Evolutionary conservation across 257 asterid genomes (phyloP).

Genomic region (Solanum ahanhuiri): DNA sequence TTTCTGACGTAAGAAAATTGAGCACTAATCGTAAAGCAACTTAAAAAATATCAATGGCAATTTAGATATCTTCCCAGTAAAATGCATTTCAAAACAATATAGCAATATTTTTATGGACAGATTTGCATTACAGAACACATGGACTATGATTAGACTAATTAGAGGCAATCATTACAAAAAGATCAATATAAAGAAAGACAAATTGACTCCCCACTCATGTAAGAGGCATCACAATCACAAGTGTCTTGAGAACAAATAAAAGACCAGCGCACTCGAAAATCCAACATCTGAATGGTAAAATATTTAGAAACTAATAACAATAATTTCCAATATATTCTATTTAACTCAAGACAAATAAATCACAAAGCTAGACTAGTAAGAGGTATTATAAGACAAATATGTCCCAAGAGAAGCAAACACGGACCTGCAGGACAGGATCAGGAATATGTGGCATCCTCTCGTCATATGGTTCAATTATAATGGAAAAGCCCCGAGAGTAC

Average conservation of each 20-base stretch:
- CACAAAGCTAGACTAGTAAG: not conserved
- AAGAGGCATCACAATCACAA: not conserved
- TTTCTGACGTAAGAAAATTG: not conserved
- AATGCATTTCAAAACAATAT: not conserved
- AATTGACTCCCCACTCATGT: not conserved
- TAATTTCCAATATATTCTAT: not conserved
- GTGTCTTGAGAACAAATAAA: not conserved
- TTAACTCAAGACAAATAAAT: not conserved
- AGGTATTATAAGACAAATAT: not conserved
- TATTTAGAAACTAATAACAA: not conserved
- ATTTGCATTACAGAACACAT: not conserved
- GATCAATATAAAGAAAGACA: not conserved
- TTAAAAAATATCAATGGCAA: not conserved
- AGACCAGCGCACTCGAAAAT: not conserved
- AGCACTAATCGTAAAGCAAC: not conserved
- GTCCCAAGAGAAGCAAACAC: not conserved
- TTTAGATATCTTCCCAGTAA: not conserved
- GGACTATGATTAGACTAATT: not conserved
- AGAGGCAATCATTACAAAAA: not conserved
- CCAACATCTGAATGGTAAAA: not conserved
- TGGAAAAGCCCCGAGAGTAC: constrained; percentile 84
- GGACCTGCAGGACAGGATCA: constrained; percentile 96
- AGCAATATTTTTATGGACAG: not conserved
- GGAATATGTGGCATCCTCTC: constrained; percentile 99
- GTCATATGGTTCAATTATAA: constrained; percentile 87